Evolutionary conservation across 2,329 filamentous ascomycete species (phyloP), one percentile per base, ranked within the genome.

Genomic region (Sporothrix inflata): DNA sequence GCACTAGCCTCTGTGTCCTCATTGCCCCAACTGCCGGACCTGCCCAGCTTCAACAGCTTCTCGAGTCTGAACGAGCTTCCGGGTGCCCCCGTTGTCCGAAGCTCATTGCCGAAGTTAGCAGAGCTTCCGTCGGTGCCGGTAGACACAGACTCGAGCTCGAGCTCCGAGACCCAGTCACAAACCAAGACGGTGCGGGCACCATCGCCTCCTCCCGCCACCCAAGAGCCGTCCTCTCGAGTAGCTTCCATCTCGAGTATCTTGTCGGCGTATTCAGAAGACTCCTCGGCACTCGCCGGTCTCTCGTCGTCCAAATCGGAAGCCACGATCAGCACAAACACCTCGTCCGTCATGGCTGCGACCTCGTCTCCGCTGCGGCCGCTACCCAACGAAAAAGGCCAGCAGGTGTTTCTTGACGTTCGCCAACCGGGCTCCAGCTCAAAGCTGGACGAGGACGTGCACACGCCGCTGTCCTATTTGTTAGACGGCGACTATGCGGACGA

Each of bases 171-270:
- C 34, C 61, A 60, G 77, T 76, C 74, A 42, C 69, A 74, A 21
- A 72, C 78, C 12, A 71, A 75, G 40, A 63, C 72, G 24, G 72
- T 74, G 68, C 70, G 69, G 49, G 70, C 74, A 38, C 75, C 73
- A 30, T 75, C 73, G 19, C 75, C 74, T 38, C 38, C 38, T 45
- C 6, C 74, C 60, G 19, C 21, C 66, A 9, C 72, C 11, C 38
- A 75, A 45, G 71, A 75, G 72, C 74, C 77, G 53, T 72, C 76
- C 0, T 51, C 65, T 66, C 67, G 72, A 74, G 57, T 74, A 61
- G 72, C 74, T 30, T 88, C 87, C 11, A 79, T 89, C 69, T 86
- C 84, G 16, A 89, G 86, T 77, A 79, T 89, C 12, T 76, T 89
- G 47, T 88, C 86, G 12, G 86, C 87, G 24, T 89, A 89, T 76